Base-by-base conservation (phyloP, 1,139 yeast genomes). In the Protomyces pachydermus region DNA sequence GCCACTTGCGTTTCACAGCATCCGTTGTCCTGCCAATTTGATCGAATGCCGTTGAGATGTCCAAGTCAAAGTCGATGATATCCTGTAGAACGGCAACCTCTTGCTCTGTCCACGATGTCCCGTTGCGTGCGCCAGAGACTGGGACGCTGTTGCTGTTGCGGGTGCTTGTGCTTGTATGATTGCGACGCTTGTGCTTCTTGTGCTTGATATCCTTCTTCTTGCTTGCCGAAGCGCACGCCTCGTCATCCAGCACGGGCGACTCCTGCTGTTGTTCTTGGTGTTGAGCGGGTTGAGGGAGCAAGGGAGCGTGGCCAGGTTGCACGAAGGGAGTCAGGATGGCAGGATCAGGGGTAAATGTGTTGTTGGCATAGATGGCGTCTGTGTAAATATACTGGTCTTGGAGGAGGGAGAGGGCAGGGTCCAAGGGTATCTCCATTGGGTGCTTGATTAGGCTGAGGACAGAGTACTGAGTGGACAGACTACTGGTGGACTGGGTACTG, bases 1-100 rank as follows among this genome's bases (percentile, higher is more conserved):
- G 56, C 62, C 62, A 58, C 42, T 58, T 58, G 2, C 62, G 56
- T 23, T 58, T 58, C 23, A 58, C 54, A 14, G 62, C 62, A 39
- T 58, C 62, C 14, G 42, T 35, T 12, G 56, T 55, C 23, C 62
- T 46, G 25, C 62, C 56, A 20, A 58, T 58, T 32, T 45, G 28
- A 12, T 23, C 42, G n/a, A 58, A 58, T 9, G 56, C 56, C 45
- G 53, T 50, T 14, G 56, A 16, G 16, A 52, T 50, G 8, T 23
- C 28, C 20, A 55, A 51, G 3, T 50, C 38, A 12, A n/a, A 12
- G n/a, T 39, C 46, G 18, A 58, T 58, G 35, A 58, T 35, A 5
- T 39, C 46, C 20, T 14, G 32, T 52, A 58, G 23, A 34, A 58
- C 23, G 6, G 18, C 23, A 4, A 52, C 42, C 16, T 58, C 62